phyloP scores from a whole-genome alignment of 345 rosid genomes.

The Barbarea vulgaris region DNA sequence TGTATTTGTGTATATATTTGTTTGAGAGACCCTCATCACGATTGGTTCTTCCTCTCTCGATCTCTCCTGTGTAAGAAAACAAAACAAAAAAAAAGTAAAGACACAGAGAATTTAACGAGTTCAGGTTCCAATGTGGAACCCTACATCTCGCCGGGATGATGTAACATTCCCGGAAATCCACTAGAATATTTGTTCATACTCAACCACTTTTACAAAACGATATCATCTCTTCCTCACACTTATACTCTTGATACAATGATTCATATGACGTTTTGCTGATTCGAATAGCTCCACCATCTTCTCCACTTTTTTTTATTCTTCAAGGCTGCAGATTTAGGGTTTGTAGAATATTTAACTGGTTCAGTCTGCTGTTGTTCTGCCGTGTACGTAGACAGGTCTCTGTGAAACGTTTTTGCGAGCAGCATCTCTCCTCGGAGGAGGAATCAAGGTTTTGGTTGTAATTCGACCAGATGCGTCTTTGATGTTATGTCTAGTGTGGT shows the following conservation, averaged over 20 bases:
- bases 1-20: background rate
- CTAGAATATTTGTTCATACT: background rate
- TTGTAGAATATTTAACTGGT: background rate
- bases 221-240: background rate
- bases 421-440: background rate
- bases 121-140: background rate
- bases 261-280: background rate
- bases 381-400: no score
- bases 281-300: conserved; percentile 18
- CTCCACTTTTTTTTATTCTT: background rate
- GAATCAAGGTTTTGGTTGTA: background rate
- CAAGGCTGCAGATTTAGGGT: background rate
- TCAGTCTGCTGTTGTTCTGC: background rate
- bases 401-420: background rate
- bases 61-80: background rate
- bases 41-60: background rate
- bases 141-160: background rate
- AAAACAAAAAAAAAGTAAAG: background rate
- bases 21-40: background rate
- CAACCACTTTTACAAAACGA: background rate
- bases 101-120: background rate
- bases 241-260: background rate
- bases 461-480: background rate
- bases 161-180: background rate
- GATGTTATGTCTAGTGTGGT: background rate